Conservation (phyloP, 176 grass and related monocot species). For the Oryza meyeriana region DNA sequence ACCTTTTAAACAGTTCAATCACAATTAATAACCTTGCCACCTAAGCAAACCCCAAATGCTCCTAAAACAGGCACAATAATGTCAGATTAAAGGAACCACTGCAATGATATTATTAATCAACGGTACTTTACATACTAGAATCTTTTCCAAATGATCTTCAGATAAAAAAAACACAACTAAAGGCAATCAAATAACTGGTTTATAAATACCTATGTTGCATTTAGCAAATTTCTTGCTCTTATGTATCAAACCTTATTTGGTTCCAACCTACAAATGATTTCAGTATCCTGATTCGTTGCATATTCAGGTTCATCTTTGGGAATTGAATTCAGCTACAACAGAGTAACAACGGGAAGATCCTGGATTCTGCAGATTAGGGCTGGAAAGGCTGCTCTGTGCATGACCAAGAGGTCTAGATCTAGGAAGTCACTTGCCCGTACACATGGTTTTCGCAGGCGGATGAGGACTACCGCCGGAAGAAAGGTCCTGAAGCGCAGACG, state of each 20-base stretch:
- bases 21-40: background rate
- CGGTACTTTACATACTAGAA: background rate
- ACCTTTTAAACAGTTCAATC: background rate
- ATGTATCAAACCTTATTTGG: background rate
- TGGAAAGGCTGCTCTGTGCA: slow-evolving; percentile 66
- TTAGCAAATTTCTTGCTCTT: background rate
- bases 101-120: background rate
- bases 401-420: slow-evolving; percentile 86
- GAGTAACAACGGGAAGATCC: slow-evolving; percentile 49
- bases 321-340: slow-evolving; percentile 60
- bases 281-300: slow-evolving; percentile 13
- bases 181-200: background rate
- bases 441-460: slow-evolving; percentile 82
- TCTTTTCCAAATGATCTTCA: background rate
- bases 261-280: background rate
- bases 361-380: slow-evolving; percentile 74
- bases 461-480: slow-evolving; percentile 60
- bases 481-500: slow-evolving; percentile 73
- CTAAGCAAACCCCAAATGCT: background rate
- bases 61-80: background rate
- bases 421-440: slow-evolving; percentile 84
- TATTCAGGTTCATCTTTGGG: slow-evolving; percentile 63
- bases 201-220: background rate
- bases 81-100: slow-evolving; percentile 6
- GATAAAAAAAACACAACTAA: background rate